A percentile compares a stretch with the other conserved stretches of the same genome.
phyloP scores from a whole-genome alignment of 1,284 basidiomycete genomes.

The Moesziomyces parantarcticus region DNA sequence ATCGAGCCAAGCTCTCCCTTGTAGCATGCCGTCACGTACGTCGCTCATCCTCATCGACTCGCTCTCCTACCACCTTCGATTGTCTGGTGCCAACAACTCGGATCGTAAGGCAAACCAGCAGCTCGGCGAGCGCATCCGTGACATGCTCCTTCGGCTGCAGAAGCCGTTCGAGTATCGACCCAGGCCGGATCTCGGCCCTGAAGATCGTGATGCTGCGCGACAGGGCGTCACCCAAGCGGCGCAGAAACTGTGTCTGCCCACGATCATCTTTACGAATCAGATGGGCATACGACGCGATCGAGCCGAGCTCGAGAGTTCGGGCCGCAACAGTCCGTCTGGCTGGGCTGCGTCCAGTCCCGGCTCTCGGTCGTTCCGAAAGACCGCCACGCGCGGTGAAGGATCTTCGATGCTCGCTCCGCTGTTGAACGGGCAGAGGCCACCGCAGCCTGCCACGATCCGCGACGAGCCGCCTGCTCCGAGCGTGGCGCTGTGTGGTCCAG shows the following conservation, averaged over 20 bases:
- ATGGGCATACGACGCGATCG: conserved; percentile 25
- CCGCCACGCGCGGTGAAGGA: conserved; percentile 9
- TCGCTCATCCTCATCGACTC: conserved; percentile 42
- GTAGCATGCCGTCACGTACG: conserved; percentile 21
- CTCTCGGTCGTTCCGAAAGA: conserved; percentile 5
- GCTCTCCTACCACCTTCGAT: conserved; percentile 35
- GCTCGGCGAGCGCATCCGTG: conserved; percentile 22
- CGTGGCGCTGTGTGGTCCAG: conserved; percentile 35
- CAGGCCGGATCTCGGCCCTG: conserved; percentile 2
- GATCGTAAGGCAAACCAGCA: conserved; percentile 30
- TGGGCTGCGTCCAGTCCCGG: neutral
- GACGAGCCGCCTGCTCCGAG: conserved; percentile 32
- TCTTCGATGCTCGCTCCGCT: conserved; percentile 28
- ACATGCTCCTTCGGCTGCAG: conserved; percentile 33
- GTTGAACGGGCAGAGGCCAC: conserved; percentile 23
- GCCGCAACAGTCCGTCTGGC: conserved; percentile 14
- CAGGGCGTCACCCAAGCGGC: conserved; percentile 11
- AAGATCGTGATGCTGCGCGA: conserved; percentile 11
- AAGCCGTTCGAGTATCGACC: conserved; percentile 26
- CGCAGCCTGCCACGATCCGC: conserved; percentile 20
- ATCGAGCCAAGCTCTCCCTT: conserved; percentile 1
- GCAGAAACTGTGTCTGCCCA: conserved; percentile 28
- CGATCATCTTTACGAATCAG: conserved; percentile 44
- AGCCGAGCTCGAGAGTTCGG: conserved; percentile 10
- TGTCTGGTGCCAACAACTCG: conserved; percentile 11